Evolutionary conservation across 2,329 filamentous ascomycete species (phyloP), one percentile per base, ranked within the genome.

Genomic region (Cephalotrichum gorgonifer): DNA sequence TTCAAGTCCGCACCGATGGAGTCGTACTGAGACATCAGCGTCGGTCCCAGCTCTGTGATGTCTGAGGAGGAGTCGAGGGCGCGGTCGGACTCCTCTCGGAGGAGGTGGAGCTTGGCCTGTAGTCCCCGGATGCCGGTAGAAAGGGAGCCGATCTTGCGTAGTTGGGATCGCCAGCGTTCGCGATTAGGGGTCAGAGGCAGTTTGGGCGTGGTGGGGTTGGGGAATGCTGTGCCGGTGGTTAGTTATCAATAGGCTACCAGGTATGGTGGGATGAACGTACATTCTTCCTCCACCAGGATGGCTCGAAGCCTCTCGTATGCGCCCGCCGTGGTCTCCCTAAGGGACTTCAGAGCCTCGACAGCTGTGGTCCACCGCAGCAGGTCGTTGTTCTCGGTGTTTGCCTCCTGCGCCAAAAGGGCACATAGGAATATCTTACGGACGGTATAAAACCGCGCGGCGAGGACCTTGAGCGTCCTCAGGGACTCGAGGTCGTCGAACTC

Each of bases 51-150:
- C 55, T 95, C 86, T 4, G 81, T 79, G 17, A 87, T 79, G 56
- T 84, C 80, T 51, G 75, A 74, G 33, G 86, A 81, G 56, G 85
- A 81, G 58, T 95, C 86, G 26, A 95, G 67, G 41, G 81, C 81
- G 52, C 79, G 79, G 60, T 87, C 88, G 0, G 89, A 94, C 64
- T 96, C 89, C 63, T 98, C 93, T 45, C 88, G 82, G 49, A 97
- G 70, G 7, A 98, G 74, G 52, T 94, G 89, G 70, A 98, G 81
- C 65, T 97, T 98, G 31, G 93, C 93, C 65, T 97, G 91, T 44
- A 98, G 74, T 11, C 88, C 87, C 26, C 90, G 83, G 53, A 97
- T 95, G 15, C 89, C 90, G 49, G 89, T 87, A 0, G 89, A 95
- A 30, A 98, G 74, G 1, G 86, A 86, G 59, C 87, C 88, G 39